Conservation (phyloP, 495 filamentous ascomycete genomes). For the Penicillium pancosmium region DNA sequence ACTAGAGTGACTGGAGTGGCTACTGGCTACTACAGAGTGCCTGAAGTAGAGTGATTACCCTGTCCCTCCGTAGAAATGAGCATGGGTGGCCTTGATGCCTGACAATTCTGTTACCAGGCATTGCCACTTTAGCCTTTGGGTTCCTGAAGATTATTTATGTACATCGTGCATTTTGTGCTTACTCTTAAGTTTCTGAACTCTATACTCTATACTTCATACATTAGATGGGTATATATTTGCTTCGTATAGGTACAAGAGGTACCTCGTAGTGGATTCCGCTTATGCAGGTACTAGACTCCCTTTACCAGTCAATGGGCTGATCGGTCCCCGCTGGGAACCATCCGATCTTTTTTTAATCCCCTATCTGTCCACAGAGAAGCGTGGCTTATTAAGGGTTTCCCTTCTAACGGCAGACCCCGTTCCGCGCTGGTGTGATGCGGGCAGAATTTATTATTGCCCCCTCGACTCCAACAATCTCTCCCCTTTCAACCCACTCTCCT, state of each 20-base stretch:
- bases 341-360: background rate
- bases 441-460: slow-evolving; percentile 31
- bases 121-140: background rate
- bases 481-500: slow-evolving; percentile 11
- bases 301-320: background rate
- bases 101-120: too few relatives aligned
- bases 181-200: too few relatives aligned
- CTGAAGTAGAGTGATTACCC: too few relatives aligned
- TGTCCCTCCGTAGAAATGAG: background rate
- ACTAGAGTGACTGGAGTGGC: too few relatives aligned
- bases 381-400: slow-evolving; percentile 22
- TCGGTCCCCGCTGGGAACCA: background rate
- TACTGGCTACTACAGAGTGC: too few relatives aligned
- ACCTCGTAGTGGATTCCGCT: background rate
- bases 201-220: too few relatives aligned
- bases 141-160: background rate
- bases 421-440: slow-evolving; percentile 48
- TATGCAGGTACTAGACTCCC: slow-evolving; percentile 5
- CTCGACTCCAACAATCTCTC: slow-evolving; percentile 10
- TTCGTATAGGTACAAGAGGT: too few relatives aligned
- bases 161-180: background rate
- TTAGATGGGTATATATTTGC: too few relatives aligned
- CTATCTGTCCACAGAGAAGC: too few relatives aligned
- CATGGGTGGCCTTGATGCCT: slow-evolving; percentile 9
- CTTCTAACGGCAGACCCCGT: slow-evolving; percentile 32